These are phyloP conservation scores for Pterocarpus macrocarpus DNA, from an alignment of 306 rosid species.

Conservation along the genomic window DNA sequence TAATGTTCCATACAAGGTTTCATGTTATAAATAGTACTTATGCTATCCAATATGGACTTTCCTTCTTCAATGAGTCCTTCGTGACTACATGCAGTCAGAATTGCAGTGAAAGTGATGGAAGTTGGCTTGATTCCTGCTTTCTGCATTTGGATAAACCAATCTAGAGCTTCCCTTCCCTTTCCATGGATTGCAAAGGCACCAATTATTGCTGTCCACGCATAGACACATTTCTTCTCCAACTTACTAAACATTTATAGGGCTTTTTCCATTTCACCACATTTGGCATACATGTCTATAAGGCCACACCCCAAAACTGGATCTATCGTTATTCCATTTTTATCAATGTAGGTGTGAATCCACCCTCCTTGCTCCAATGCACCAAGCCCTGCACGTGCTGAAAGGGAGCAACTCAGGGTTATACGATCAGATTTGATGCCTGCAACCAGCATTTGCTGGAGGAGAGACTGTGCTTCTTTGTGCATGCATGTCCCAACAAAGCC, in stretches of 20 bases:
- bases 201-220: constrained; percentile 64
- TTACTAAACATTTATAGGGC: constrained; percentile 52
- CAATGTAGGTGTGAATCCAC: constrained; percentile 61
- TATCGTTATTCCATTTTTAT: constrained; percentile 49
- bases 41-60: constrained; percentile 57
- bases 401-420: constrained; percentile 51
- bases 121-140: constrained; percentile 60
- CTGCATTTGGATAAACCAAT: constrained; percentile 60
- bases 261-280: constrained; percentile 68
- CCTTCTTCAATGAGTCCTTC: constrained; percentile 66
- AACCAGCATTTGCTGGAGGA: constrained; percentile 57
- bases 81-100: constrained; percentile 69
- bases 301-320: constrained; percentile 64
- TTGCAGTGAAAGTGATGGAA: constrained; percentile 59
- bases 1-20: constrained; percentile 64
- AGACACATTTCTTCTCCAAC: constrained; percentile 58
- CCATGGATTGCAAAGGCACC: constrained; percentile 67
- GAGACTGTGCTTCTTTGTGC: constrained; percentile 57
- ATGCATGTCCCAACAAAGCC: constrained; percentile 57
- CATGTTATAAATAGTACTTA: constrained; percentile 47
- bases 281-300: constrained; percentile 64
- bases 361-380: constrained; percentile 66
- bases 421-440: constrained; percentile 59
- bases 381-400: constrained; percentile 68
- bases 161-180: constrained; percentile 64